A percentile compares a stretch with the other conserved stretches of the same genome.
Conservation (phyloP, 202 grass and related monocot genomes). For the Carex arenaria region DNA sequence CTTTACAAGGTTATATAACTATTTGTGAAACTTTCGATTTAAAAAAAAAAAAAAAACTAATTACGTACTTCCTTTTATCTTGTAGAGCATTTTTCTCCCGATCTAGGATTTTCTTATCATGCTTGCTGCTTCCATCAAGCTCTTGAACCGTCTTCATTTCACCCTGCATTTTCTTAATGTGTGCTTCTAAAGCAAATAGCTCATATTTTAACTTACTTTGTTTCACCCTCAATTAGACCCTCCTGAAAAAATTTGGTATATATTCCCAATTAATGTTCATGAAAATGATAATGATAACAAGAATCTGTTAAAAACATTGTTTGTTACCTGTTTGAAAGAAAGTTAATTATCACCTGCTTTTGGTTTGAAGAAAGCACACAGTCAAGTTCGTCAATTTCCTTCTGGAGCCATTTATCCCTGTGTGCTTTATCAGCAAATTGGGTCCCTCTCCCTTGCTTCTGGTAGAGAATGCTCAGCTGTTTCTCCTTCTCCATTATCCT, state of each 20-base stretch:
- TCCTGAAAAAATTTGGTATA: constrained; percentile 44
- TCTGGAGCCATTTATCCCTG: constrained; percentile 90
- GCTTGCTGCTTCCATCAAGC: constrained; percentile 46
- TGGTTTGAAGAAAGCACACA: constrained; percentile 80
- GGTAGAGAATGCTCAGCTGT: constrained; percentile 92
- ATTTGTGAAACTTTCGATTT: background rate
- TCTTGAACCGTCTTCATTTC: constrained; percentile 57
- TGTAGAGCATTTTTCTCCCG: constrained; percentile 86
- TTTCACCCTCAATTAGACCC: constrained; percentile 83
- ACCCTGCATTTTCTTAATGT: constrained; percentile 56
- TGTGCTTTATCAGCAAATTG: constrained; percentile 86
- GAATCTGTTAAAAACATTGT: background rate
- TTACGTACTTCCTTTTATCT: constrained; percentile 90
- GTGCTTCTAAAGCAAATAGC: constrained; percentile 45
- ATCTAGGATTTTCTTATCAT: constrained; percentile 54
- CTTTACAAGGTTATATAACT: background rate
- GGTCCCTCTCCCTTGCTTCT: constrained; percentile 96
- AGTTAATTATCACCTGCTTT: constrained; percentile 71
- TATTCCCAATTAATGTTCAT: background rate
- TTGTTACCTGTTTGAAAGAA: background rate
- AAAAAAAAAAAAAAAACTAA: background rate
- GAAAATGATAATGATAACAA: background rate
- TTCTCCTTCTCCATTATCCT: constrained; percentile 99
- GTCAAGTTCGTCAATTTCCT: constrained; percentile 95
- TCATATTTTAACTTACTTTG: constrained; percentile 83